Evolutionary conservation across 257 asterid species (phyloP), one percentile per base, ranked within the genome.

Genomic region (Fraxinus americana): DNA sequence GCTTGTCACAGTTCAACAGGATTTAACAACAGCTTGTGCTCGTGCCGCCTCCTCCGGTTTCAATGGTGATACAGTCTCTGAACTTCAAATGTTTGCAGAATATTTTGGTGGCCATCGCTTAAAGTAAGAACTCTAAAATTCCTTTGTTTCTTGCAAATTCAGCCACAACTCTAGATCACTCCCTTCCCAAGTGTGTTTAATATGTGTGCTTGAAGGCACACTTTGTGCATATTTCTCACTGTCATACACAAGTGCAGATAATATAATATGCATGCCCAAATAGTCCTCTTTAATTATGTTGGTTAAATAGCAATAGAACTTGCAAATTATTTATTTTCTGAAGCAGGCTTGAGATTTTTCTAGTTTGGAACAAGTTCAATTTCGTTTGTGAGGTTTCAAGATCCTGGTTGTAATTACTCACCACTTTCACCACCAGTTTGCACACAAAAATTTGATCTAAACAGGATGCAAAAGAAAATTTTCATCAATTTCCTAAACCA

Each of bases 21-120:
- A 92, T 77, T 83, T 94, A 73, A 79, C 89, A 35, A 84, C 86
- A 63, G 92, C 98, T n/a, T 91, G 86, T 83, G 82, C 89, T 77
- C 96, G 97, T 75, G 96, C 98, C 69, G 89, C 90, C 70, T 90
- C 97, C 45, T 97, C 97, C 57, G 97, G 98, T 75, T 94, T 94
- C 83, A 88, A 83, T 80, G 81, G 83, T 32, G 93, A 89, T 52
- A 85, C 94, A 11, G 90, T 90, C 59, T 80, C 89, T 23, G 93
- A 91, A 83, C 98, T 94, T 91, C 94, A 87, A 84, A 82, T 84
- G 86, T 92, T 94, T 87, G 90, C 98, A n/a, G 97, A 91, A 76
- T 77, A 67, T 69, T 94, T 94, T 85, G 96, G 97, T 76, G 94
- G 94, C 67, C 90, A 78, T 73, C 96, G 92, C 75, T 85, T 94